Conservation (phyloP, 768 basidiomycete species). For the Ramaria rubella region DNA sequence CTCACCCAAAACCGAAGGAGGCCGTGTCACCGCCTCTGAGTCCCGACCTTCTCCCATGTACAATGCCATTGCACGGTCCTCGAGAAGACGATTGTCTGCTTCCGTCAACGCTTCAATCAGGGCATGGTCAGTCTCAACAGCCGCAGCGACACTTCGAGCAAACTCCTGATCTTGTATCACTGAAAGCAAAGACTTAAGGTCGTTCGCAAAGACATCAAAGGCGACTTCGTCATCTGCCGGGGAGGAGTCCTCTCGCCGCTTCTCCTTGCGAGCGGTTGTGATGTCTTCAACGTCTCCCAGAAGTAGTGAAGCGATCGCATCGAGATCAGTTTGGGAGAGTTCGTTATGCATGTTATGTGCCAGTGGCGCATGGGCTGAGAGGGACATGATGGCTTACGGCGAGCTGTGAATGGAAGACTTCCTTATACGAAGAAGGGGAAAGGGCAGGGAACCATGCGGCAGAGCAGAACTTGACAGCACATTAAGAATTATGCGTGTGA, state of each 20-base stretch:
- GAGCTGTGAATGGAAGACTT: no score
- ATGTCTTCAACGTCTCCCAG: constrained; percentile 37
- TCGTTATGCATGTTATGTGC: background rate
- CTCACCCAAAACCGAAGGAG: background rate
- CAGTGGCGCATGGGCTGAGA: background rate
- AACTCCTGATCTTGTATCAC: constrained; percentile 30
- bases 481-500: no score
- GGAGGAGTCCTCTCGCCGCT: constrained; percentile 25
- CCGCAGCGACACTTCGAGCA: constrained; percentile 38
- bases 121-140: constrained; percentile 30
- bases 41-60: constrained; percentile 22
- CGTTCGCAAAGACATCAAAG: constrained; percentile 34
- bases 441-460: no score
- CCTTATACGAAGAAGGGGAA: no score
- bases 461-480: no score
- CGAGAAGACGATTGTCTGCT: constrained; percentile 32
- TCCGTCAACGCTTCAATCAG: constrained; percentile 26
- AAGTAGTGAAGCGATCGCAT: constrained; percentile 30
- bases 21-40: background rate
- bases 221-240: constrained; percentile 42
- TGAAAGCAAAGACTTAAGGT: constrained; percentile 25
- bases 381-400: background rate
- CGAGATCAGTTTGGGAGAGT: background rate
- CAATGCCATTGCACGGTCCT: constrained; percentile 38
- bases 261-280: constrained; percentile 26